Evolutionary conservation across 257 asterid genomes (phyloP).

Genomic region (Cynanchum wilfordii): DNA sequence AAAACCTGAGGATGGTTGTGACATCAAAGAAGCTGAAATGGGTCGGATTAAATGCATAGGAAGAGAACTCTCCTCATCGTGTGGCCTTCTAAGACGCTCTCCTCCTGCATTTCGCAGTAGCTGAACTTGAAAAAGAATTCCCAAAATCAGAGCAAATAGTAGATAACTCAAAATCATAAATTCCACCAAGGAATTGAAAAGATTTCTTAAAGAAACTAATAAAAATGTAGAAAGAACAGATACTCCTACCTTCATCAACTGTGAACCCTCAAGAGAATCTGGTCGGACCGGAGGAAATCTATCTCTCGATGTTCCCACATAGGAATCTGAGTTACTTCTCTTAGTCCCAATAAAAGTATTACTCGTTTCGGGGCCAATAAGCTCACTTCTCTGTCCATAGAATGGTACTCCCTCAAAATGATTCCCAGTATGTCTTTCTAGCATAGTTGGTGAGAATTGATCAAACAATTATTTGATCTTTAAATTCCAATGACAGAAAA

Average conservation of each 20-base stretch:
- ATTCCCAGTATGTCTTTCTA: constrained; percentile 55
- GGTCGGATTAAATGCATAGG: constrained; percentile 57
- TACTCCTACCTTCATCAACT: constrained; percentile 58
- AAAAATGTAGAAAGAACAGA: constrained; percentile 7
- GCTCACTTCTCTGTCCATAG: constrained; percentile 65
- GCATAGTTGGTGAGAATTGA: constrained; percentile 33
- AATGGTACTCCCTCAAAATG: constrained; percentile 79
- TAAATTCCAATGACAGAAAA: not conserved
- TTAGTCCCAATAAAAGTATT: constrained; percentile 55
- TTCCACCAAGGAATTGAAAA: not conserved
- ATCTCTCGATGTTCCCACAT: constrained; percentile 59
- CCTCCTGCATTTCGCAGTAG: constrained; percentile 66
- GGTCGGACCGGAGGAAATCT: constrained; percentile 44
- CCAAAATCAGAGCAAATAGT: constrained; percentile 31
- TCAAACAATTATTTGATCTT: constrained; percentile 27
- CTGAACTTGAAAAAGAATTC: constrained; percentile 53
- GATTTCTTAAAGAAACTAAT: constrained; percentile 8
- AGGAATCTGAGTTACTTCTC: constrained; percentile 72
- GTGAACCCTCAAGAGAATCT: constrained; percentile 62
- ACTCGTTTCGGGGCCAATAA: constrained; percentile 51
- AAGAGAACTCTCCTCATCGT: constrained; percentile 51
- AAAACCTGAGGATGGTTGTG: constrained; percentile 52
- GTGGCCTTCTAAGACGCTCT: constrained; percentile 45
- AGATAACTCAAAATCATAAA: not conserved
- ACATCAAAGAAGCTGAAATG: constrained; percentile 39